Evolutionary conservation across 441 rosid species (phyloP).

Genomic region (Breynia disticha): DNA sequence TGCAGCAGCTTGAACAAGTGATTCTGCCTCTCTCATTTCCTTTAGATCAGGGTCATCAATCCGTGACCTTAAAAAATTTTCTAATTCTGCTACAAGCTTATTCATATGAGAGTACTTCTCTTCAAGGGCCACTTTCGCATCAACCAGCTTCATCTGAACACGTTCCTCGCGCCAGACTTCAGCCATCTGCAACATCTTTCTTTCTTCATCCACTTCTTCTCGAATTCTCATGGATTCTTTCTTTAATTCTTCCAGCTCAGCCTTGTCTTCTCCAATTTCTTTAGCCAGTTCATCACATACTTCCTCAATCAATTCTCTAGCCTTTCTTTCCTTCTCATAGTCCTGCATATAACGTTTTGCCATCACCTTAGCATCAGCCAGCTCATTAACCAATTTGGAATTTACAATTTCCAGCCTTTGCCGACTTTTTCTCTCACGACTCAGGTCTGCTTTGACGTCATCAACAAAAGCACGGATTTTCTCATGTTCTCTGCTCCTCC

Average conservation of each 20-base stretch:
- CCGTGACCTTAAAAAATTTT: slow-evolving; percentile 47
- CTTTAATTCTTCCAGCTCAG: slow-evolving; percentile 69
- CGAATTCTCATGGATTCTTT: slow-evolving; percentile 58
- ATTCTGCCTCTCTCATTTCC: slow-evolving; percentile 57
- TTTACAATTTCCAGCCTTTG: slow-evolving; percentile 73
- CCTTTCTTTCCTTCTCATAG: slow-evolving; percentile 71
- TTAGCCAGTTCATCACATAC: slow-evolving; percentile 86
- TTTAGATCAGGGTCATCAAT: slow-evolving; percentile 32
- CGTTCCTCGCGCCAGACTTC: slow-evolving; percentile 99
- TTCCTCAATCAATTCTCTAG: slow-evolving; percentile 67
- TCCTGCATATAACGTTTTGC: slow-evolving; percentile 73
- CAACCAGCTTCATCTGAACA: slow-evolving; percentile 93
- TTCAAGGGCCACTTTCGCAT: slow-evolving; percentile 80
- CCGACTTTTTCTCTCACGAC: slow-evolving; percentile 65
- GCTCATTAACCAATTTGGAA: slow-evolving; percentile 79
- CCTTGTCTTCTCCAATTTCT: slow-evolving; percentile 78
- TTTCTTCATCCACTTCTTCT: slow-evolving; percentile 81
- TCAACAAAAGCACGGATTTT: slow-evolving; percentile 64
- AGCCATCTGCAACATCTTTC: slow-evolving; percentile 97
- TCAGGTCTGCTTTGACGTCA: slow-evolving; percentile 58
- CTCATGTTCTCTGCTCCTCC: slow-evolving; percentile 86
- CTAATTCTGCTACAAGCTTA: slow-evolving; percentile 62
- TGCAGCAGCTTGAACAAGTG: slow-evolving; percentile 44
- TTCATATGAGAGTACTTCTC: slow-evolving; percentile 80
- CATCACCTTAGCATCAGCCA: slow-evolving; percentile 58